Conservation (phyloP, 345 rosid species). For the Erodium maritimum region DNA sequence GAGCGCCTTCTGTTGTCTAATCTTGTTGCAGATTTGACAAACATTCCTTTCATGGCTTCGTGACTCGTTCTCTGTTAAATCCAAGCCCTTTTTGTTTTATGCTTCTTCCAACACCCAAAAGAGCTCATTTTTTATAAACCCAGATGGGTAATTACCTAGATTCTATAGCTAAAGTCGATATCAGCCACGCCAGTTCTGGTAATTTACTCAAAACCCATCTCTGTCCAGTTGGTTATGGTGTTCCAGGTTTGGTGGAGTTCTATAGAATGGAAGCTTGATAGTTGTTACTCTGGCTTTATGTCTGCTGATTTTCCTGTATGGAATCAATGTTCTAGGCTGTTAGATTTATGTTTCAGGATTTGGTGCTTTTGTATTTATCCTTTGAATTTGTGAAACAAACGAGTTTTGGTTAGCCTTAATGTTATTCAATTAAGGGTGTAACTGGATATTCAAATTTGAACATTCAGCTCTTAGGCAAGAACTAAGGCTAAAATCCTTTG, state of each 20-base stretch:
- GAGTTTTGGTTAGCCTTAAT: neutral
- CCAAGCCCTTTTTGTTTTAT: no score
- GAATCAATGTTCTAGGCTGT: no score
- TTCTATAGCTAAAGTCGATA: conserved; percentile 58
- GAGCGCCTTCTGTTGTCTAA: no score
- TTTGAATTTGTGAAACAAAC: neutral
- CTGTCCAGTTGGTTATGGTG: conserved; percentile 3
- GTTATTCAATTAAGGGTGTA: neutral
- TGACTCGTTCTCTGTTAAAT: no score
- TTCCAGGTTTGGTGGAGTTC: conserved; percentile 1
- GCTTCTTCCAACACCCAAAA: neutral
- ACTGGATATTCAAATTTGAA: neutral
- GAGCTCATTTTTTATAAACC: neutral
- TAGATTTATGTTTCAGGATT: no score
- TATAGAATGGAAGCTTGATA: neutral
- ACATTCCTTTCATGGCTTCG: neutral
- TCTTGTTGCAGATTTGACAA: neutral
- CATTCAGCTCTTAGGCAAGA: neutral
- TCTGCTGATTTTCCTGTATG: no score
- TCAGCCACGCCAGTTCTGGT: conserved; percentile 50
- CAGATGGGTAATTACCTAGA: conserved; percentile 66
- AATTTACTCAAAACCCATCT: conserved; percentile 8
- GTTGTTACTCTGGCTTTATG: no score
- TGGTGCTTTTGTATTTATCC: neutral
- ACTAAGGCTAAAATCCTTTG: neutral